These are phyloP conservation scores for Articulospora tetracladia DNA, from an alignment of 495 filamentous ascomycete genomes.

Conservation along the genomic window DNA sequence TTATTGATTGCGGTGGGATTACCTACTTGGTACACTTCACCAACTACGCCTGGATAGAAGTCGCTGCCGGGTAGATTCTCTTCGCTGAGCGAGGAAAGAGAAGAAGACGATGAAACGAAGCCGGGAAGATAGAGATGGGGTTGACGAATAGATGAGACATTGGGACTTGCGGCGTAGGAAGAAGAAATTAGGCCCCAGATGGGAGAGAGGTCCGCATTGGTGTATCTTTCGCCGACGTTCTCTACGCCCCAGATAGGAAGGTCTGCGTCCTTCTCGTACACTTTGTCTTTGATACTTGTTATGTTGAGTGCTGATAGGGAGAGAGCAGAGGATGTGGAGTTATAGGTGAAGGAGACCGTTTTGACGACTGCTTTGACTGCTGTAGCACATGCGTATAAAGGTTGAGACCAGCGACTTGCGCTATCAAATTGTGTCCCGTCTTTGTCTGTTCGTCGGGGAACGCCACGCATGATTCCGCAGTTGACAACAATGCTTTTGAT, in stretches of 20 bases:
- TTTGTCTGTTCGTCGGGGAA: conserved; percentile 27
- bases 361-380: conserved; percentile 38
- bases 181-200: conserved; percentile 35
- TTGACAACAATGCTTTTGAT: conserved; percentile 33
- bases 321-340: conserved; percentile 24
- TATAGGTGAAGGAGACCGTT: conserved; percentile 32
- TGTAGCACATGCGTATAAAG: conserved; percentile 39
- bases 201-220: conserved; percentile 21
- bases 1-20: not conserved
- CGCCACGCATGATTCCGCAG: conserved; percentile 38
- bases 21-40: not conserved
- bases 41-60: not conserved
- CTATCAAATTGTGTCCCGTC: conserved; percentile 27
- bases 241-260: conserved; percentile 37
- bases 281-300: conserved; percentile 23
- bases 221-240: conserved; percentile 20
- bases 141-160: conserved; percentile 27
- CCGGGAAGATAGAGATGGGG: conserved; percentile 19
- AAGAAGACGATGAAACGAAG: not conserved
- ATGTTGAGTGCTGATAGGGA: conserved; percentile 24
- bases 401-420: conserved; percentile 32
- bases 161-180: conserved; percentile 24
- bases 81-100: not conserved
- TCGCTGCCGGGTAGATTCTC: conserved; percentile 7
- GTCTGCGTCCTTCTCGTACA: conserved; percentile 20